Evolutionary conservation across 345 rosid species (phyloP).

Genomic region (Pseudoturritis turrita): DNA sequence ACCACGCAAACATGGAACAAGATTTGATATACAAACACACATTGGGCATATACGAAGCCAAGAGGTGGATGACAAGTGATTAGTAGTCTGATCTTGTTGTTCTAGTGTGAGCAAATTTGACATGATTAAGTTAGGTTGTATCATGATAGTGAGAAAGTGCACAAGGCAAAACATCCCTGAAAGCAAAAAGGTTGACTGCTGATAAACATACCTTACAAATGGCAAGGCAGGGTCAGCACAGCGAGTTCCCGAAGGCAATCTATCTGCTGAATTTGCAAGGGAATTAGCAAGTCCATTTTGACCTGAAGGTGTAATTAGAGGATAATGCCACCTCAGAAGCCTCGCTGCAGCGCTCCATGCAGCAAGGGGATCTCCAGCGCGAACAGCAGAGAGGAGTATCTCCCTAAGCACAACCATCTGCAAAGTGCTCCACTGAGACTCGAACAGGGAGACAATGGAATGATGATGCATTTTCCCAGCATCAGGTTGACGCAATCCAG

Average conservation of each 20-base stretch:
- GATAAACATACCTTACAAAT: conserved; percentile 64
- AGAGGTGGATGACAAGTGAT: not conserved
- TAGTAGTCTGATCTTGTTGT: not conserved
- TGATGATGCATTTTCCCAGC: conserved; percentile 75
- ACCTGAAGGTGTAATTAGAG: conserved; percentile 94
- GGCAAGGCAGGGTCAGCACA: conserved; percentile 98
- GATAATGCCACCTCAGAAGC: conserved; percentile 88
- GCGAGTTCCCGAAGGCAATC: conserved; percentile 94
- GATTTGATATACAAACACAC: conserved; percentile 4
- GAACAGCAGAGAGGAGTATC: conserved; percentile 94
- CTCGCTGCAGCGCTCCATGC: conserved; percentile 99
- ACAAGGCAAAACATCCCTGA: not conserved
- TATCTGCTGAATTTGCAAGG: conserved; percentile 78
- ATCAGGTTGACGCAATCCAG: conserved; percentile 56
- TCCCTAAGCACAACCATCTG: conserved; percentile 99
- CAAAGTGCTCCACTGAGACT: conserved; percentile 98
- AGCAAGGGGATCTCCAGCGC: conserved; percentile 95
- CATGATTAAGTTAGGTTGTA: conserved; percentile 8
- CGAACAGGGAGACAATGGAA: conserved; percentile 78
- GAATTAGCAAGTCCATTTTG: conserved; percentile 98
- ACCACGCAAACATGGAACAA: conserved; percentile 16
- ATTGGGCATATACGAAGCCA: conserved; percentile 9
- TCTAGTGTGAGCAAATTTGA: not conserved
- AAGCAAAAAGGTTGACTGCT: conserved; percentile 5
- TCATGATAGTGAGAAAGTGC: not conserved